Conservation (phyloP, 306 rosid species). For the Ochetophila trinervis region DNA sequence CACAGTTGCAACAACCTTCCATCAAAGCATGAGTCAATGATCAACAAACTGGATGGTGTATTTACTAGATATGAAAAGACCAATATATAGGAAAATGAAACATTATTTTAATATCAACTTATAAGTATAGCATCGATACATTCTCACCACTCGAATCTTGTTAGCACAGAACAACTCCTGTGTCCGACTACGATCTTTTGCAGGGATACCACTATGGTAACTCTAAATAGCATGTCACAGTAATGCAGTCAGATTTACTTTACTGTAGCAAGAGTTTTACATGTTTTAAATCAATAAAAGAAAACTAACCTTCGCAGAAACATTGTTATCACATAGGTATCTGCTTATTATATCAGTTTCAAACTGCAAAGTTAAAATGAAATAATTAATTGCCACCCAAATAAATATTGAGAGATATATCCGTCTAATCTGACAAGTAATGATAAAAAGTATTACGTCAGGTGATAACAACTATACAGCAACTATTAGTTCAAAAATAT, state of each 20-base stretch:
- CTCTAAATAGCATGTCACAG: constrained; percentile 44
- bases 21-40: constrained; percentile 29
- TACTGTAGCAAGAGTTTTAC: constrained; percentile 13
- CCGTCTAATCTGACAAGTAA: constrained; percentile 15
- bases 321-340: constrained; percentile 63
- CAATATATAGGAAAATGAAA: constrained; percentile 18
- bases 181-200: constrained; percentile 73
- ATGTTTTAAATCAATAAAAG: constrained; percentile 29
- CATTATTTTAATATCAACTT: constrained; percentile 8
- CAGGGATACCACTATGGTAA: constrained; percentile 78
- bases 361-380: constrained; percentile 47
- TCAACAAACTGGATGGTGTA: constrained; percentile 12
- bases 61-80: constrained; percentile 10
- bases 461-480: constrained; percentile 9
- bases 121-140: constrained; percentile 6
- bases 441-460: constrained; percentile 2
- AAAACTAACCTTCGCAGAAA: constrained; percentile 76
- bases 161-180: constrained; percentile 81
- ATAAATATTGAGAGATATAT: constrained; percentile 1
- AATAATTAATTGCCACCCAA: constrained; percentile 14
- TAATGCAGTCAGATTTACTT: constrained; percentile 30
- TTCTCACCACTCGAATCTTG: constrained; percentile 87
- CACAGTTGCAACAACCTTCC: constrained; percentile 95
- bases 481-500: constrained; percentile 9
- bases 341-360: constrained; percentile 76